Evolutionary conservation across 2,329 filamentous ascomycete species (phyloP), one percentile per base, ranked within the genome.

Genomic region (Sporothrix schenckii): DNA sequence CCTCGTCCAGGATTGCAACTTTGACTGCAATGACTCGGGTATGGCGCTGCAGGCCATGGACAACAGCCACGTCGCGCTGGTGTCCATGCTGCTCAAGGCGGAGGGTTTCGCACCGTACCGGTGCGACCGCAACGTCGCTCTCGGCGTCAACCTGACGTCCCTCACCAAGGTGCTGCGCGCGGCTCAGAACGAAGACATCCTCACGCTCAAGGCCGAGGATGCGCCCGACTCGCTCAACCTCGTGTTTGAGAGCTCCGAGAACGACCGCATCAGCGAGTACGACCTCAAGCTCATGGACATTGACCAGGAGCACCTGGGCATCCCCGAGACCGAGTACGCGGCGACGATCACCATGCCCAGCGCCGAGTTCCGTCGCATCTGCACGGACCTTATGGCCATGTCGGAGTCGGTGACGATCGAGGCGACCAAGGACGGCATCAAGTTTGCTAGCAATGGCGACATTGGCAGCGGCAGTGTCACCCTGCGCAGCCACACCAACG

Each of bases 241-340:
- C 75, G 88, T 94, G 76, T 99, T 99, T 79, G 96, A 99, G 89
- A 97, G 89, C 85, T 85, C 87, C 75, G 89, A 91, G 78, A 92
- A 88, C 77, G 95, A 99, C 82, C 88, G 95, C 75, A 88, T 99
- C 79, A 97, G 92, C 87, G 96, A 99, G 86, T 99, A 99, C 81
- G 95, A 99, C 82, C 92, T 99, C 83, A 99, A 99, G 87, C 89
- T 99, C 80, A 99, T 99, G 95, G 95, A 99, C 81, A 99, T 99
- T 81, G 95, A 99, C 83, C 96, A 99, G 85, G 95, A 99, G 87
- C 95, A 99, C 81, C 85, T 99, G 82, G 95, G 95, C 73, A 99
- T 99, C 77, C 95, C 95, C 19, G 94, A 99, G 77, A 99, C 96
- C n/a, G 95, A 99, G 78, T 99, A 99, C 79, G 91, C 93, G 52